Evolutionary conservation across 345 rosid species (phyloP).

Genomic region (Excoecaria cochinchinensis): DNA sequence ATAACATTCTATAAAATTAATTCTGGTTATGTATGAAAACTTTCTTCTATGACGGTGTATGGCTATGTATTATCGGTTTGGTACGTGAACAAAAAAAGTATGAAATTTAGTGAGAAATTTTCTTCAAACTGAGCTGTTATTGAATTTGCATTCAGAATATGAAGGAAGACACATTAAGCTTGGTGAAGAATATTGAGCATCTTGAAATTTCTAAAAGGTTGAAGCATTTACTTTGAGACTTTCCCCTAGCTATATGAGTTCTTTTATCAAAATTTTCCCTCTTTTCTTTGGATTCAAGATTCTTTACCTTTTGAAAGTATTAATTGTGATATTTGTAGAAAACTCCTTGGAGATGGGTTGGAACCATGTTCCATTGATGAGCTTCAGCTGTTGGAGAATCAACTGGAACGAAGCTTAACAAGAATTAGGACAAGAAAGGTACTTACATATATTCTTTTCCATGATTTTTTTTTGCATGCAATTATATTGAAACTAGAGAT

Average conservation of each 20-base stretch:
- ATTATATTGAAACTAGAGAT: too few relatives aligned
- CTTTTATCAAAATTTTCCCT: background rate
- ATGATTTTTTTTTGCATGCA: too few relatives aligned
- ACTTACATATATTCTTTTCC: background rate
- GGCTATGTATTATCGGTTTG: too few relatives aligned
- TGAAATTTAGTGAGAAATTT: background rate
- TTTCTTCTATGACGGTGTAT: too few relatives aligned
- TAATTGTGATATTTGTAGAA: conserved; percentile 37
- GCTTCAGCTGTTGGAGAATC: conserved; percentile 64
- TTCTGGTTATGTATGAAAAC: too few relatives aligned
- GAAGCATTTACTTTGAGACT: background rate
- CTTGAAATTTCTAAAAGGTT: conserved; percentile 70
- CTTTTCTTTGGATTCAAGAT: background rate
- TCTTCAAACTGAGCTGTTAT: background rate
- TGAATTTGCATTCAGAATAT: conserved; percentile 35
- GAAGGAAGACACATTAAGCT: conserved; percentile 42
- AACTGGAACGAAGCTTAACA: conserved; percentile 67
- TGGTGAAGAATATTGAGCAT: conserved; percentile 65
- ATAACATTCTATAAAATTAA: too few relatives aligned
- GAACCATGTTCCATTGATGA: conserved; percentile 66
- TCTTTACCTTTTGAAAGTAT: background rate
- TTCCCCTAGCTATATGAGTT: background rate
- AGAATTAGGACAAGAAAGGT: conserved; percentile 87
- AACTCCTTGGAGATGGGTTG: conserved; percentile 67
- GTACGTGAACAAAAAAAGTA: too few relatives aligned